Evolutionary conservation across 495 filamentous ascomycete genomes (phyloP), one percentile per base, ranked within the genome.

Genomic region (Gamarada debralockiae): DNA sequence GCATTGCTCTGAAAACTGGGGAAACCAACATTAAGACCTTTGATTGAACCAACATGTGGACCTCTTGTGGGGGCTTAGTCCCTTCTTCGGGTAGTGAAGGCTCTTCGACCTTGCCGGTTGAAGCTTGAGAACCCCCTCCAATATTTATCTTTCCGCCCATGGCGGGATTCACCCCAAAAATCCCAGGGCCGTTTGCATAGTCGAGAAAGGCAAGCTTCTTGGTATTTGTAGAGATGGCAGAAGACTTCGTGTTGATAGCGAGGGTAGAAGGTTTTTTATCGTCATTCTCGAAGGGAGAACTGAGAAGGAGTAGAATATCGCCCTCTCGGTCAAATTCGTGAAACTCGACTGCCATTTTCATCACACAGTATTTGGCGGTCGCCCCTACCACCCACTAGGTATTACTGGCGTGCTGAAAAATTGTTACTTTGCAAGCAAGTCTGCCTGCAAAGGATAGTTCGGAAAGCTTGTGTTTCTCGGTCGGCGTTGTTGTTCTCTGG

Each of bases 21-120:
- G 76, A 83, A 2, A 72, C 70, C 17, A 79, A 53, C 2, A 58
- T 66, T 15, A 83, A 58, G 55, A 81, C 75, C 25, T 70, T 73
- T 1, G 77, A 77, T 13, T 76, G 82, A 7, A 79, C 74, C 39
- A 70, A 74, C 43, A 49, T 52, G 18, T 40, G 48, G 15, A 52
- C 33, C 14, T 48, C 49, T 15, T 34, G 36, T 20, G 18, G n/a
- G 27, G 13, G 1, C 27, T 34, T 33, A 10, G 25, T 15, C 36
- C 14, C 17, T 6, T 39, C 36, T n/a, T 17, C 40, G n/a, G n/a
- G n/a, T n/a, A n/a, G n/a, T n/a, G 37, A 12, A 20, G 2, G 17
- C 23, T 39, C 34, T 27, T 36, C 22, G 20, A 3, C 10, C 27
- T 29, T 10, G 27, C 27, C 27, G 5, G 5, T 29, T 29, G 27